phyloP scores from a whole-genome alignment of 108 stramenopile species.

The Fragilaria crotonensis region DNA sequence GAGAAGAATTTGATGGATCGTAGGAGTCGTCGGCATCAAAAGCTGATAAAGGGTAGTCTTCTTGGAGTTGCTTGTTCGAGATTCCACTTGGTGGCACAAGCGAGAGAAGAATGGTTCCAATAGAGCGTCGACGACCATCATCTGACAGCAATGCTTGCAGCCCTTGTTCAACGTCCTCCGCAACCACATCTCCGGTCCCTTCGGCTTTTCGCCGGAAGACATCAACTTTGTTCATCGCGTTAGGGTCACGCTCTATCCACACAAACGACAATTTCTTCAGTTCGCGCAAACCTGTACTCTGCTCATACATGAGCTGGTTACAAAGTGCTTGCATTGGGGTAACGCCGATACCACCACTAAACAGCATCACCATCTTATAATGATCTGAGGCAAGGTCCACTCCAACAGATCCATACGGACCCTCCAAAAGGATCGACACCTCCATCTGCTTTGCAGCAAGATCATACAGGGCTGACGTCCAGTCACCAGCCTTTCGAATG shows the following conservation, averaged over 20 bases:
- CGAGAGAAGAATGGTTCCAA: conserved; percentile 7
- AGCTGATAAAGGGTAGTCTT: conserved; percentile 4
- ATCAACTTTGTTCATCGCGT: conserved; percentile 4
- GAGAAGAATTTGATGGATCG: neutral
- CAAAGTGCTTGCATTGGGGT: conserved; percentile 15
- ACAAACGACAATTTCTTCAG: conserved; percentile 28
- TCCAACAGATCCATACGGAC: conserved; percentile 33
- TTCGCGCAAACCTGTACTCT: conserved; percentile 13
- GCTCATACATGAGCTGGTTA: conserved; percentile 14
- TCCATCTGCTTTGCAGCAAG: conserved; percentile 18
- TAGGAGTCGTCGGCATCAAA: neutral
- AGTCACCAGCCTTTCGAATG: conserved; percentile 29
- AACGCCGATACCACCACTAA: conserved; percentile 42
- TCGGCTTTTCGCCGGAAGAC: neutral
- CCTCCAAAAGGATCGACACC: conserved; percentile 28
- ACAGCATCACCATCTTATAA: conserved; percentile 27
- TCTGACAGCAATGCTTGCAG: neutral
- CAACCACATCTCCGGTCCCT: neutral
- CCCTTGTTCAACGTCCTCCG: neutral
- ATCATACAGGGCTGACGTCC: conserved; percentile 25
- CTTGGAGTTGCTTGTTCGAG: conserved; percentile 3
- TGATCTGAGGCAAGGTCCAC: conserved; percentile 27
- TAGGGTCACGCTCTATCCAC: conserved; percentile 24
- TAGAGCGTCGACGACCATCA: neutral
- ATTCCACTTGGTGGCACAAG: neutral